Base-by-base conservation (phyloP, 768 basidiomycete genomes). In the Aureoboletus auriporus region DNA sequence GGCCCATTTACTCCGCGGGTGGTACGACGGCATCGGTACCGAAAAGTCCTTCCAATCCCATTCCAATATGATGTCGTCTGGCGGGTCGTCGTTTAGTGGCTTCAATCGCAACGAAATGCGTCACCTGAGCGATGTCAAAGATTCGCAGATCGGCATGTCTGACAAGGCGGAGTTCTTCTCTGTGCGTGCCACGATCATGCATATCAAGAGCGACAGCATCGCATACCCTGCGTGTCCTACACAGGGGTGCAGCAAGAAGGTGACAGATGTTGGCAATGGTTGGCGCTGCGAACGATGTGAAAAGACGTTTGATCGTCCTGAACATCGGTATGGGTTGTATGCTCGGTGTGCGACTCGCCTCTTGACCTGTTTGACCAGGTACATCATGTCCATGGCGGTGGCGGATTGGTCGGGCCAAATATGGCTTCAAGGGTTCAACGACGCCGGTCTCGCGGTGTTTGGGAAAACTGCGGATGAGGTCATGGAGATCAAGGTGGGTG, bases 341-440 rank as follows among this genome's bases (percentile, higher is more conserved):
- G 5, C 26, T 34, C 5, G 23, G 27, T 27, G 35, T 31, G 8
- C 1, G 8, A 37, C 46, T 46, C 40, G 37, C 23, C 45, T 48
- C 5, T 35, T 50, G 50, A 55, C 39, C 29, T 1, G 16, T 49
- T 27, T 26, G 34, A 5, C 11, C 49, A 89, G 87, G 45, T 91
- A 88, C 56, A 84, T 95, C 60, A 75, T 98, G 55, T 78, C 83
- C 34, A 75, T 96, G 72, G 89, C 89, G 40, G 84, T 92, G 3
- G 80, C 90, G n/a, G 96, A 99, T 66, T 80, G 84, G 71, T 89
- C 91, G 14, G 84, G 83, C 17, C 90, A 94, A 66, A 78, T 83
- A 14, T 98, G 95, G 95, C 71, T 97, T 39, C 89, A 90, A 53
- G 92, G 89, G 4, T 99, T 99, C 75, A 95, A 99, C 63, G 95